Evolutionary conservation across 495 filamentous ascomycete species (phyloP).

Genomic region (Annulohypoxylon maeteangense): DNA sequence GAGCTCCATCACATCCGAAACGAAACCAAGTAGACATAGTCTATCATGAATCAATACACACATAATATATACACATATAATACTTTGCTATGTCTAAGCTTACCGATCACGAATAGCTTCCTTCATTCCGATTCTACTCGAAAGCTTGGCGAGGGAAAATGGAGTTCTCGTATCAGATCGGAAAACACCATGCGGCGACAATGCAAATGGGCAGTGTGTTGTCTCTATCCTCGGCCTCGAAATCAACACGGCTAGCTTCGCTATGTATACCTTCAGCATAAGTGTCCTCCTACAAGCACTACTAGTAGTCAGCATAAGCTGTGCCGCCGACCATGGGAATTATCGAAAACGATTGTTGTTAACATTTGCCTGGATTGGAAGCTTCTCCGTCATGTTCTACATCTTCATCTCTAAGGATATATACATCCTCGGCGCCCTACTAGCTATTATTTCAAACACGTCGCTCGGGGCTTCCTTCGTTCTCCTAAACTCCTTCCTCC

Average conservation of each 20-base stretch:
- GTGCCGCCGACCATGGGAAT: constrained; percentile 93
- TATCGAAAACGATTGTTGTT: constrained; percentile 90
- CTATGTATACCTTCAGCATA: constrained; percentile 96
- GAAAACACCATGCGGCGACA: constrained; percentile 71
- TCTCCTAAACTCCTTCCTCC: constrained; percentile 84
- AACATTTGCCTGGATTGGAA: constrained; percentile 82
- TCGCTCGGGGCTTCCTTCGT: constrained; percentile 90
- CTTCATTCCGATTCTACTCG: constrained; percentile 96
- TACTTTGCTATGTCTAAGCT: constrained; percentile 14
- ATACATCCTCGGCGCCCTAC: constrained; percentile 81
- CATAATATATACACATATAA: neutral
- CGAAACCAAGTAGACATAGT: constrained; percentile 11
- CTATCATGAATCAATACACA: constrained; percentile 7
- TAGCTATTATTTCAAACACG: constrained; percentile 90
- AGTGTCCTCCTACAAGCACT: constrained; percentile 90
- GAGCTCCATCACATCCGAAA: constrained; percentile 10
- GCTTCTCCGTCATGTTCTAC: constrained; percentile 87
- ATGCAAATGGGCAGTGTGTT: constrained; percentile 76
- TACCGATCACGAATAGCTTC: constrained; percentile 67
- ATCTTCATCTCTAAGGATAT: constrained; percentile 76
- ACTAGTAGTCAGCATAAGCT: constrained; percentile 93
- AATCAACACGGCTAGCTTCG: constrained; percentile 96
- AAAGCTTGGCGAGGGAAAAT: constrained; percentile 90
- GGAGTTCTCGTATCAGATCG: constrained; percentile 83
- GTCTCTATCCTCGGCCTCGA: constrained; percentile 83